Base-by-base conservation (phyloP, 1,284 basidiomycete species). In the Heliocybe sulcata region DNA sequence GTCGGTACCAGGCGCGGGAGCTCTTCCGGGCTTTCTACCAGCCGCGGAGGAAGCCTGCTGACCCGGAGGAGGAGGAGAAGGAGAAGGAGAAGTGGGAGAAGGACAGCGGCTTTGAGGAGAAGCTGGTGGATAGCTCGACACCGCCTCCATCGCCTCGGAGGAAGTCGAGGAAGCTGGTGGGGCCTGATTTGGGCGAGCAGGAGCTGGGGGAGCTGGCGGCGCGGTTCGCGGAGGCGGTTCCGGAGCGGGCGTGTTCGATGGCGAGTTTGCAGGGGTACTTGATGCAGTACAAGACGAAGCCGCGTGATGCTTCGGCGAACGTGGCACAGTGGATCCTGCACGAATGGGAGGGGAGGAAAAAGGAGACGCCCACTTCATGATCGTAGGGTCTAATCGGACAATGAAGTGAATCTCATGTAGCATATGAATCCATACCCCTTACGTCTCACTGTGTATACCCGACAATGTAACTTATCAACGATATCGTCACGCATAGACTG, bases 181-280 rank as follows among this genome's bases (percentile, higher is more conserved):
- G n/a, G 42, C 19, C 23, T 6, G 42, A 45, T 4, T 19, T 20
- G 42, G 16, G 23, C 9, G 42, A 4, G 42, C 6, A 23, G 47
- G 47, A 49, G 47, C 23, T 26, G 50, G 4, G 65, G 3, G 55
- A 60, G 26, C 77, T 90, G 25, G 85, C 87, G 0, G 63, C 66
- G 14, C 67, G 68, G n/a, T 92, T 91, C 63, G 73, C 80, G 1
- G 70, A 72, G 1, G 65, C 66, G 1, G 74, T 92, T 23, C 86
- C 86, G 0, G 81, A 86, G 53, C 74, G 82, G n/a, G 74, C 76
- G 61, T 72, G 87, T 47, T 85, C 87, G 16, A 87, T 90, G 79
- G 87, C 90, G 9, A 76, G 74, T 35, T 71, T 92, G 14, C 90
- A 91, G 63, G 88, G 85, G 2, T 88, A 83, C 65, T 65, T 92